A percentile compares a stretch with the other conserved stretches of the same genome.
phyloP scores from a whole-genome alignment of 805 yeast genomes.

The Blastobotrys terrestris region DNA sequence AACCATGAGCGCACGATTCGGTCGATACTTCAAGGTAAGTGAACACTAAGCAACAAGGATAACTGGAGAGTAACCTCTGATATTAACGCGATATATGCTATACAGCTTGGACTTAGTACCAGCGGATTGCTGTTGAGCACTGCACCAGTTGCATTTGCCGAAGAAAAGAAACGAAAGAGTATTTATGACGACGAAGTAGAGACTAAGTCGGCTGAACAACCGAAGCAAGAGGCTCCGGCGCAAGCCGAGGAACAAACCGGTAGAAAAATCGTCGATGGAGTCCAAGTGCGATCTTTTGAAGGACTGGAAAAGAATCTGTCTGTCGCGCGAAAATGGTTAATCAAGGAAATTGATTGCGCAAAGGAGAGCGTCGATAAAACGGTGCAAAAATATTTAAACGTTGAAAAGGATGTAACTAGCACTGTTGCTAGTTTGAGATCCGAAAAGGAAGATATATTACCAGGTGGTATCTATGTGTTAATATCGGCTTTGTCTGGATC shows the following conservation, averaged over 20 bases:
- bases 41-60: neutral
- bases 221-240: conserved; percentile 12
- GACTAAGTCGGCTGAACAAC: conserved; percentile 13
- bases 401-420: conserved; percentile 57
- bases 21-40: conserved; percentile 3
- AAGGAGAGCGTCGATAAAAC: conserved; percentile 40
- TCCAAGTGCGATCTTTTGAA: conserved; percentile 47
- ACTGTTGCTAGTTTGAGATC: conserved; percentile 61
- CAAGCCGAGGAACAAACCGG: conserved; percentile 15
- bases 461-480: conserved; percentile 61
- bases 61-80: no score
- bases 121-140: neutral
- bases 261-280: conserved; percentile 44
- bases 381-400: conserved; percentile 45
- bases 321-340: conserved; percentile 40
- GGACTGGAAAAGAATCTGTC: conserved; percentile 45
- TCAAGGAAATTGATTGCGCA: conserved; percentile 31
- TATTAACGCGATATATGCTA: no score
- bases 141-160: conserved; percentile 1
- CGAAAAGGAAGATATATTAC: conserved; percentile 61
- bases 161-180: conserved; percentile 6
- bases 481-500: conserved; percentile 70
- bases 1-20: neutral
- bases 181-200: conserved; percentile 26
- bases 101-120: neutral